phyloP scores from a whole-genome alignment of 371 early-diverging fungal species.

The Chytridium lagenaria region DNA sequence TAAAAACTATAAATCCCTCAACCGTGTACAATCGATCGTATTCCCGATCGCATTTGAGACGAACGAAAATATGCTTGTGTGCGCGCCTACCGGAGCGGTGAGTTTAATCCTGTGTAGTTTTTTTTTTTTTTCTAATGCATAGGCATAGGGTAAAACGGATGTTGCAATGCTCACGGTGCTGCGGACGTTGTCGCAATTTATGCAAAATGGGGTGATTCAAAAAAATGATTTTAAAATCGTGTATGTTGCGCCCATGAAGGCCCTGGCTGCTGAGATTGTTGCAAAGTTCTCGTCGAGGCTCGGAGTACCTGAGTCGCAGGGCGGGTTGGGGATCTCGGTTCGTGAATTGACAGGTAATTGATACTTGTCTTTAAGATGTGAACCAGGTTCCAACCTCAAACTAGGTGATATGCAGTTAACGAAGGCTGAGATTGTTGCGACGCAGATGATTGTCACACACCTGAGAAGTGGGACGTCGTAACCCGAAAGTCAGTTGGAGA shows the following conservation, averaged over 20 bases:
- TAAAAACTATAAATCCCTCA: conserved; percentile 84
- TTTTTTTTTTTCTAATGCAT: conserved; percentile 41
- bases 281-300: conserved; percentile 88
- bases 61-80: conserved; percentile 98
- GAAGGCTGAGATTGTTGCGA: conserved; percentile 84
- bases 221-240: conserved; percentile 90
- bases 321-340: conserved; percentile 84
- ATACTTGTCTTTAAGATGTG: neutral
- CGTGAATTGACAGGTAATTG: conserved; percentile 82
- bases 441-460: conserved; percentile 99
- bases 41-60: conserved; percentile 91
- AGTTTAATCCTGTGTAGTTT: conserved; percentile 42
- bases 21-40: conserved; percentile 94
- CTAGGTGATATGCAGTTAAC: conserved; percentile 96
- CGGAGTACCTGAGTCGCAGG: conserved; percentile 52
- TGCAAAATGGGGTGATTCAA: conserved; percentile 40
- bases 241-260: conserved; percentile 99
- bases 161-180: conserved; percentile 95
- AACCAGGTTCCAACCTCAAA: neutral
- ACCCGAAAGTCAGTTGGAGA: conserved; percentile 95
- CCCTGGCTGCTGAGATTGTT: conserved; percentile 98
- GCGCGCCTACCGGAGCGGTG: conserved; percentile 98
- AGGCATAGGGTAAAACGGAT: conserved; percentile 95
- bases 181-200: conserved; percentile 72
- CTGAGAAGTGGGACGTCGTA: conserved; percentile 99